Conservation (phyloP, 2,329 filamentous ascomycete genomes). For the Fonsecaea multimorphosa region DNA sequence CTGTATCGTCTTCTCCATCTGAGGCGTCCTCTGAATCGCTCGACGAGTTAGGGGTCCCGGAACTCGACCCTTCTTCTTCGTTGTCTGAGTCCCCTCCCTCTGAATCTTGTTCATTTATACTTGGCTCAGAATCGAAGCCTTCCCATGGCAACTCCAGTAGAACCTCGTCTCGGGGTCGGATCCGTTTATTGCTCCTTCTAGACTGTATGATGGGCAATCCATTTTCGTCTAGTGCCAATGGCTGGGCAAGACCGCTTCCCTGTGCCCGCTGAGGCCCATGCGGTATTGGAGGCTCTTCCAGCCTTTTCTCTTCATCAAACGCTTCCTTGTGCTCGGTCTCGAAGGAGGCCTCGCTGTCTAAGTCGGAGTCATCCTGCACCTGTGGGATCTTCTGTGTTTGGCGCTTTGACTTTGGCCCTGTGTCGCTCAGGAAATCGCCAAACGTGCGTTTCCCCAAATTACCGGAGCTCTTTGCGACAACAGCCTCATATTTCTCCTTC, state of each 20-base stretch:
- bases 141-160: constrained; percentile 52
- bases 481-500: constrained; percentile 76
- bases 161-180: constrained; percentile 41
- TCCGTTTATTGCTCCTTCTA: constrained; percentile 71
- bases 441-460: constrained; percentile 73
- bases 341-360: constrained; percentile 39
- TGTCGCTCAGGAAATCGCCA: constrained; percentile 60
- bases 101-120: constrained; percentile 41
- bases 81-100: constrained; percentile 7
- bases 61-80: constrained; percentile 32
- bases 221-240: constrained; percentile 77
- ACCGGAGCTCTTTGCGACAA: constrained; percentile 70
- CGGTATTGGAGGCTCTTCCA: neutral
- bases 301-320: constrained; percentile 10
- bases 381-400: neutral
- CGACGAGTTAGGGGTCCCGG: constrained; percentile 11
- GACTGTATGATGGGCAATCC: constrained; percentile 79
- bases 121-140: constrained; percentile 51
- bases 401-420: constrained; percentile 1
- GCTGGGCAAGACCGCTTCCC: constrained; percentile 85
- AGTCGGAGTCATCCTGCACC: constrained; percentile 28
- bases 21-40: constrained; percentile 42
- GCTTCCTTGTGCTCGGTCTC: constrained; percentile 43
- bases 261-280: neutral
- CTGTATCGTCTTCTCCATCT: constrained; percentile 42